These are phyloP conservation scores for Aspergillus udagawae DNA, from an alignment of 2,329 filamentous ascomycete species.

Conservation along the genomic window DNA sequence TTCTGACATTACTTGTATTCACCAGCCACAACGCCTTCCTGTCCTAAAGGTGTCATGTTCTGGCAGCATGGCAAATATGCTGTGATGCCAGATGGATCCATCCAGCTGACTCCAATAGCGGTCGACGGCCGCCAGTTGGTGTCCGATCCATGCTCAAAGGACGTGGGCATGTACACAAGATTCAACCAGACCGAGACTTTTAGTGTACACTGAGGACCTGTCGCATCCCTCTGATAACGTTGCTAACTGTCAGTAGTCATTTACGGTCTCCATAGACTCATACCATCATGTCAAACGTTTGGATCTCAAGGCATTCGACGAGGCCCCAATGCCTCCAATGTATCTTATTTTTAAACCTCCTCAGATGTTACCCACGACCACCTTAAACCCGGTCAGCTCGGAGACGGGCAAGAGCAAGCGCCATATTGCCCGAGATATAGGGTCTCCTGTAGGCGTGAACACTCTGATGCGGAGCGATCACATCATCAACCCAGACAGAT, in stretches of 20 bases:
- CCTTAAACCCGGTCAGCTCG: slow-evolving; percentile 54
- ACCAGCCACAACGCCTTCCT: slow-evolving; percentile 56
- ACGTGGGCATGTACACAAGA: slow-evolving; percentile 56
- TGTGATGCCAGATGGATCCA: slow-evolving; percentile 54
- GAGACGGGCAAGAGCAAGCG: slow-evolving; percentile 38
- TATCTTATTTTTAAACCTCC: slow-evolving; percentile 62
- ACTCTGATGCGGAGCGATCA: slow-evolving; percentile 29
- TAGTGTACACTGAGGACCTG: slow-evolving; percentile 43
- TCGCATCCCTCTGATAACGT: not conserved
- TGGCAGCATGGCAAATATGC: slow-evolving; percentile 67
- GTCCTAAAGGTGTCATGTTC: slow-evolving; percentile 64
- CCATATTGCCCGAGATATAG: slow-evolving; percentile 11
- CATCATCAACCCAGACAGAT: slow-evolving; percentile 38
- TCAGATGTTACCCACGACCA: slow-evolving; percentile 66
- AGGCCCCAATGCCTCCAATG: slow-evolving; percentile 63
- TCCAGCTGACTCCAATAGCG: slow-evolving; percentile 57
- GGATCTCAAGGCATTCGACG: slow-evolving; percentile 61
- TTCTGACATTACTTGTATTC: slow-evolving; percentile 11
- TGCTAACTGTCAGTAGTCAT: slow-evolving; percentile 29
- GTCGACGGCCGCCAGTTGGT: slow-evolving; percentile 65
- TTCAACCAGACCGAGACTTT: slow-evolving; percentile 64
- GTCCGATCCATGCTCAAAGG: slow-evolving; percentile 60
- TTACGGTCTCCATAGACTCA: slow-evolving; percentile 49
- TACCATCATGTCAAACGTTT: slow-evolving; percentile 62
- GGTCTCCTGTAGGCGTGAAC: slow-evolving; percentile 22